Base-by-base conservation (phyloP, 2,329 filamentous ascomycete species). In the Cryphonectria radicalis region DNA sequence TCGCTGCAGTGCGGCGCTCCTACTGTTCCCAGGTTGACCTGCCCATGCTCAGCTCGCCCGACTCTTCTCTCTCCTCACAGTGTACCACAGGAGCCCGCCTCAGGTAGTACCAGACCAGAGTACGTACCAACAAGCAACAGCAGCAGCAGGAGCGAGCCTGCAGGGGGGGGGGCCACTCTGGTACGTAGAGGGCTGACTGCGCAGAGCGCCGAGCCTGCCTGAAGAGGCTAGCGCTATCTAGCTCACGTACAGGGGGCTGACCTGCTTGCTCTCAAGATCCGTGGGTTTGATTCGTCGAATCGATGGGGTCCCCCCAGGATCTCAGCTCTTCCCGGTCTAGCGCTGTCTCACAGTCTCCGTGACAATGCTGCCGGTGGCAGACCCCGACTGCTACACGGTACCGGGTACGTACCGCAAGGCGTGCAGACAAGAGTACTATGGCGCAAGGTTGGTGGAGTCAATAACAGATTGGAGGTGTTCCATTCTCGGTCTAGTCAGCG, bases 1-100 rank as follows among this genome's bases (percentile, higher is more conserved):
- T 73, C 53, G 63, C 69, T 73, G 72, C 65, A 60, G 70, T 70
- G 67, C 65, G 70, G 57, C 60, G 64, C 40, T 68, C 19, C 35
- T 68, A 22, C 32, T 59, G 19, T 60, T 37, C 66, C 66, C 66
- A 46, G 66, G 66, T 50, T 67, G 42, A 67, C n/a, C n/a, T 22
- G 7, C 40, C 62, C 35, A n/a, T 63, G 32, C 35, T 25, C 60
- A 22, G 25, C n/a, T 63, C 60, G 60, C 35, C 37, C 59, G 28
- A 37, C 37, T 37, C 35, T 37, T 40, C 37, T 4, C 60, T 64
- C 62, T 64, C 62, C 32, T 50, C 66, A 62, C 57, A 68, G 66
- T 60, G 67, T 53, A 64, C 63, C 35, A 50, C 22, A 42, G 63
- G n/a, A 53, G 7, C 63, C 62, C n/a, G 62, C 37, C 60, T 35